Evolutionary conservation across 75 land plant species (phyloP), one percentile per base, ranked within the genome.

Genomic region (Ceratopteris richardii): DNA sequence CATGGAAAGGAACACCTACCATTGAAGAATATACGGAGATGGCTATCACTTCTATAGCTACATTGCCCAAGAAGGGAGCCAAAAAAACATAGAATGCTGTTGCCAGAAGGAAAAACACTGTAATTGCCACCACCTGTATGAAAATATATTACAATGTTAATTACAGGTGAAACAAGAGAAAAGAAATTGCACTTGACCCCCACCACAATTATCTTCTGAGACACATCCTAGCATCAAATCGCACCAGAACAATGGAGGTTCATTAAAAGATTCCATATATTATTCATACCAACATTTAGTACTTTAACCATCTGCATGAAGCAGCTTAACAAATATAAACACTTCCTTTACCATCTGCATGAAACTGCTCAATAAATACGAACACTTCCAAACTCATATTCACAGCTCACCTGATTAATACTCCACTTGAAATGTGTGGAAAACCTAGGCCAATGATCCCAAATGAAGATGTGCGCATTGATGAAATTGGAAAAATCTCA

Each of bases 11-110:
- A n/a, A n/a, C n/a, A n/a, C n/a, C n/a, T 82, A 92, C 98, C 95
- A 93, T 60, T 21, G 84, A 80, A 21, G 95, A 80, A 52, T 93
- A 93, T 48, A 74, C 43, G 6, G 61, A 82, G 62, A 80, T 37
- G 33, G 79, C 68, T 56, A 62, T 71, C 68, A 78, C 80, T 59
- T 93, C 82, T 76, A 83, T 58, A 9, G 66, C 61, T 36, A 27
- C 67, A 30, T 75, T 72, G 39, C 97, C 88, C 54, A 92, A 61
- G 62, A 92, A 92, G 42, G 94, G 97, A 9, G 94, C 97, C 71
- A 92, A 78, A 62, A 92, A 92, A 47, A 82, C 84, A 73, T 85
- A 92, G 65, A 80, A 92, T 52, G 97, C 89, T 55, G 86, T 72
- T 22, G 79, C 89, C 62, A 92, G 62, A 54, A 92, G 66, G 78